Evolutionary conservation across 2,329 filamentous ascomycete species (phyloP).

Genomic region (Fusarium guadeloupense): DNA sequence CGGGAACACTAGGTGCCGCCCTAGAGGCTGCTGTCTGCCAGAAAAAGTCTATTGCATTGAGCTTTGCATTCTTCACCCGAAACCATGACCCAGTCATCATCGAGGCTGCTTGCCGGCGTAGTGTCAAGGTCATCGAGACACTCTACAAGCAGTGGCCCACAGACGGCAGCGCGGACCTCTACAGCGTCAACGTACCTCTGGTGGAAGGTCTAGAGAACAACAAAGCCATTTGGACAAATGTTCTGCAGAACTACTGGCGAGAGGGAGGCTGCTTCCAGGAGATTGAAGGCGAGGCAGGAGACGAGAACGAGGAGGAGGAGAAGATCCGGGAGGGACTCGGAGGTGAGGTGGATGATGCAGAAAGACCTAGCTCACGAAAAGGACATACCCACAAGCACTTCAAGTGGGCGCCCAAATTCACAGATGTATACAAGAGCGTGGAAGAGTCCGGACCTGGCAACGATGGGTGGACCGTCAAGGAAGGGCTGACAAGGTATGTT

Average conservation of each 20-base stretch:
- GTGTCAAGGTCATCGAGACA: slow-evolving; percentile 80
- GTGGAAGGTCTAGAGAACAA: slow-evolving; percentile 75
- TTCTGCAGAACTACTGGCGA: slow-evolving; percentile 92
- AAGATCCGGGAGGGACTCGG: slow-evolving; percentile 74
- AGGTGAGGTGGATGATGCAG: slow-evolving; percentile 54
- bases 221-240: slow-evolving; percentile 82
- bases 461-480: slow-evolving; percentile 91
- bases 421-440: slow-evolving; percentile 89
- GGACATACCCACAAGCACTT: slow-evolving; percentile 85
- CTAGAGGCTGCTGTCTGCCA: slow-evolving; percentile 80
- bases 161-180: slow-evolving; percentile 78
- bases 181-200: slow-evolving; percentile 89
- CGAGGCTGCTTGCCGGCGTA: slow-evolving; percentile 76
- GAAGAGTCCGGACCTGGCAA: slow-evolving; percentile 80
- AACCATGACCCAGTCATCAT: slow-evolving; percentile 88
- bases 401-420: slow-evolving; percentile 91
- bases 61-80: slow-evolving; percentile 87
- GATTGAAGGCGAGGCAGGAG: slow-evolving; percentile 71
- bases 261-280: slow-evolving; percentile 88
- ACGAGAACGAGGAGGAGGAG: slow-evolving; percentile 76
- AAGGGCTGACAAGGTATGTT: slow-evolving; percentile 83
- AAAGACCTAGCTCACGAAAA: slow-evolving; percentile 40
- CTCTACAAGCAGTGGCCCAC: slow-evolving; percentile 78
- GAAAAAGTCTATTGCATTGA: slow-evolving; percentile 79
- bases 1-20: slow-evolving; percentile 79